Evolutionary conservation across 768 basidiomycete genomes (phyloP).

Genomic region (Clathrus columnatus): DNA sequence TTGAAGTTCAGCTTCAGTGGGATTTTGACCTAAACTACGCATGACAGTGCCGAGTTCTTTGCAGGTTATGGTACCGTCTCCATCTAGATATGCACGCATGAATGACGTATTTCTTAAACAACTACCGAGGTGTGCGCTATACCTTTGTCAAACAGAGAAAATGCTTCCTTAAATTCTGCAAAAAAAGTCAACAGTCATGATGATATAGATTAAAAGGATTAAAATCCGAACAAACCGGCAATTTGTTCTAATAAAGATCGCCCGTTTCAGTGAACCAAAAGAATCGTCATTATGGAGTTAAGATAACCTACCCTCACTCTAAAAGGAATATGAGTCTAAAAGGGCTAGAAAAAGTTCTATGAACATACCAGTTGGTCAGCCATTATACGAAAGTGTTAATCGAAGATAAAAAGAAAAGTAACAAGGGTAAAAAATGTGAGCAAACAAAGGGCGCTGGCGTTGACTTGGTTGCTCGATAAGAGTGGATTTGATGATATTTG

Average conservation of each 20-base stretch:
- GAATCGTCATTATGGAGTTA: conserved; percentile 2
- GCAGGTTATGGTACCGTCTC: conserved; percentile 89
- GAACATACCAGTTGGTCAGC: conserved; percentile 45
- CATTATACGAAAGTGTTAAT: conserved; percentile 25
- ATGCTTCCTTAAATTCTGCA: conserved; percentile 96
- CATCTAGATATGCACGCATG: conserved; percentile 42
- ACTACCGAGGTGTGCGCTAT: conserved; percentile 16
- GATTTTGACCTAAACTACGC: conserved; percentile 89
- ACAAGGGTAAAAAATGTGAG: neutral
- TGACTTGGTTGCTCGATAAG: neutral
- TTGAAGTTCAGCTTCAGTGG: conserved; percentile 83
- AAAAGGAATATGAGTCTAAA: too few relatives aligned
- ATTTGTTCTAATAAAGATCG: conserved; percentile 63
- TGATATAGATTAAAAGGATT: neutral
- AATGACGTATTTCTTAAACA: neutral
- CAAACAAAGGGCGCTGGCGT: neutral
- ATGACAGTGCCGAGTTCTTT: conserved; percentile 88
- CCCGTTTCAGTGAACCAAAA: conserved; percentile 11
- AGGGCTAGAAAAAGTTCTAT: neutral
- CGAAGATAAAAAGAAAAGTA: conserved; percentile 3
- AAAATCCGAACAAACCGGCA: conserved; percentile 49
- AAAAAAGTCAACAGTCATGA: neutral
- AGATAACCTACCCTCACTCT: conserved; percentile 49
- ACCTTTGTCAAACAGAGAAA: conserved; percentile 97
- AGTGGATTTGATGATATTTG: neutral